Evolutionary conservation across 495 filamentous ascomycete genomes (phyloP).

Genomic region (Xylaria sp.): DNA sequence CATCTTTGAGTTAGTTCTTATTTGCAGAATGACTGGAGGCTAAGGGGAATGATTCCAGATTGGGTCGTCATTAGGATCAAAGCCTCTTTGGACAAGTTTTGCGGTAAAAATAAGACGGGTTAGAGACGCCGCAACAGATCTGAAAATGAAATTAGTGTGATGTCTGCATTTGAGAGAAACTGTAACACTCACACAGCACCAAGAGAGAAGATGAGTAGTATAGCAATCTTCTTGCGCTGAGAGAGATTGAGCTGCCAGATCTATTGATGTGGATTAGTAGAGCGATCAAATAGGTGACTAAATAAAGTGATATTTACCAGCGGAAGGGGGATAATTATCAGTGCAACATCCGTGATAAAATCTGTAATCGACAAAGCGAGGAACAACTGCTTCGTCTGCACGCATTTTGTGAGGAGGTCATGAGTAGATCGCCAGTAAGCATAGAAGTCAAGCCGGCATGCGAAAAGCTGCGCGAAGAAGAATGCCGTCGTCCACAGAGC

Average conservation of each 20-base stretch:
- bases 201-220: slow-evolving; percentile 23
- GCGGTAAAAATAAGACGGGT: slow-evolving; percentile 22
- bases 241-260: slow-evolving; percentile 26
- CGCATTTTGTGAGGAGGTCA: slow-evolving; percentile 13
- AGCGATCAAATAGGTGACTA: neutral
- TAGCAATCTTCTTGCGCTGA: slow-evolving; percentile 23
- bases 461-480: slow-evolving; percentile 23
- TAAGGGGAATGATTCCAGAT: neutral
- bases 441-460: slow-evolving; percentile 25
- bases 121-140: slow-evolving; percentile 25
- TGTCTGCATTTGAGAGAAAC: neutral
- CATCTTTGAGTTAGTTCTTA: neutral
- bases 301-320: slow-evolving; percentile 15
- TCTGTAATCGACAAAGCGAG: slow-evolving; percentile 27
- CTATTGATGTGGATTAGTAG: slow-evolving; percentile 13
- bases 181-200: slow-evolving; percentile 19
- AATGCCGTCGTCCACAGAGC: slow-evolving; percentile 24
- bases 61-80: slow-evolving; percentile 9
- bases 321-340: slow-evolving; percentile 23
- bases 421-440: slow-evolving; percentile 15
- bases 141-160: neutral
- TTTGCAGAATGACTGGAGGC: too few relatives aligned
- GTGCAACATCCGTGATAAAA: slow-evolving; percentile 28
- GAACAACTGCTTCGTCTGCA: slow-evolving; percentile 1
- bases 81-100: slow-evolving; percentile 9